Conservation (phyloP, 495 filamentous ascomycete genomes). For the Usnea hakonensis region DNA sequence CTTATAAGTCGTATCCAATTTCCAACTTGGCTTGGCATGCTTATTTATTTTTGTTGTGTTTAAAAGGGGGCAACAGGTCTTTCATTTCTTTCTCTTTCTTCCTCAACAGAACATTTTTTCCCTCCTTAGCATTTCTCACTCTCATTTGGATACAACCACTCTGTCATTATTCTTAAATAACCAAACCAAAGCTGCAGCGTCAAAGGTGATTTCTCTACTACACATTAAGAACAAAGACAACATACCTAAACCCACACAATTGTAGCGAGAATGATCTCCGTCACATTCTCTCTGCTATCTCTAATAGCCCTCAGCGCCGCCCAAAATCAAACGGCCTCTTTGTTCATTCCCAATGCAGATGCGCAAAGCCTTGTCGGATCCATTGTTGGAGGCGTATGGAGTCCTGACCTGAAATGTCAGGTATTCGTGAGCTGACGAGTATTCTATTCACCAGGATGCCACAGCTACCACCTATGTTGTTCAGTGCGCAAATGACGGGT, state of each 20-base stretch:
- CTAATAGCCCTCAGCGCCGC: slow-evolving; percentile 4
- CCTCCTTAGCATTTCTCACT: neutral
- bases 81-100: neutral
- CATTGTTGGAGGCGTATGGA: slow-evolving; percentile 4
- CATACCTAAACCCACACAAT: neutral
- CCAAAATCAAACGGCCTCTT: neutral
- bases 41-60: neutral
- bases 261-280: neutral
- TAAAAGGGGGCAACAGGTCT: neutral
- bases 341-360: neutral
- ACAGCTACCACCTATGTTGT: slow-evolving; percentile 6
- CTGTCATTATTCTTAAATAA: neutral
- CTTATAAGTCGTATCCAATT: neutral
- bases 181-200: neutral
- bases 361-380: slow-evolving; percentile 3
- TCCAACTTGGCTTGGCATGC: neutral
- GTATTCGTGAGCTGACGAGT: neutral
- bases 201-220: too few relatives aligned
- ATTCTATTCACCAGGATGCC: neutral
- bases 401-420: neutral
- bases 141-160: neutral
- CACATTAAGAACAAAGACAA: neutral
- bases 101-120: too few relatives aligned
- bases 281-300: slow-evolving; percentile 2
- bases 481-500: neutral